Percentiles rank a stretch among this genome's conserved stretches.
Evolutionary conservation across 2,329 filamentous ascomycete species (phyloP).

Genomic region (Botrytis pseudocinerea): DNA sequence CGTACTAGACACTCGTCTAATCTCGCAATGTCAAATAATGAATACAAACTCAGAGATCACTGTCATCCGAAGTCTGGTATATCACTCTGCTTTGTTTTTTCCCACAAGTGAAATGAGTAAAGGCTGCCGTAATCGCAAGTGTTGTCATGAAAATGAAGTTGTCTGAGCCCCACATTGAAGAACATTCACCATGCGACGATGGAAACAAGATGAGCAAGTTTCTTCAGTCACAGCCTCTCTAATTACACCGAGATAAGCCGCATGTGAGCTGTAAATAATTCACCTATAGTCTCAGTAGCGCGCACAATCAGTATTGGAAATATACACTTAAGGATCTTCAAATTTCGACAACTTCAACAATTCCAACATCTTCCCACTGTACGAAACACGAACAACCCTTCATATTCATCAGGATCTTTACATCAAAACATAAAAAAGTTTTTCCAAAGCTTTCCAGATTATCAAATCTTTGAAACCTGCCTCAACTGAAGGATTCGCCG

Average conservation of each 20-base stretch:
- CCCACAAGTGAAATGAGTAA: background rate
- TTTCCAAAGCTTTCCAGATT: too few relatives aligned
- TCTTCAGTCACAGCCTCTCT: background rate
- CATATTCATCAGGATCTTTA: background rate
- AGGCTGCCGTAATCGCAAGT: background rate
- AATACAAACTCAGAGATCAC: background rate
- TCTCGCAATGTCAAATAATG: background rate
- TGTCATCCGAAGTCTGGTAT: background rate
- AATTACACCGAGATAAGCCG: background rate
- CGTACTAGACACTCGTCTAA: constrained; percentile 4
- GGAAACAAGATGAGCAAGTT: background rate
- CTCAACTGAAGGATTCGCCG: background rate
- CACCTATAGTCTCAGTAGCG: background rate
- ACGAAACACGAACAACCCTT: background rate
- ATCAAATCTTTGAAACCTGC: background rate
- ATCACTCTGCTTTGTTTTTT: background rate
- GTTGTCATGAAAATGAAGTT: background rate
- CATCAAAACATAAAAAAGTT: background rate
- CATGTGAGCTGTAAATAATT: background rate
- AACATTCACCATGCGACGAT: background rate
- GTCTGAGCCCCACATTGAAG: background rate
- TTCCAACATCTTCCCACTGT: background rate
- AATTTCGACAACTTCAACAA: background rate
- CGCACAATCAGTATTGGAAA: background rate
- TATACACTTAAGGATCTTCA: background rate